These are phyloP conservation scores for Plasmodium vinckei DNA, from an alignment of 169 alveolate genomes.

Conservation along the genomic window DNA sequence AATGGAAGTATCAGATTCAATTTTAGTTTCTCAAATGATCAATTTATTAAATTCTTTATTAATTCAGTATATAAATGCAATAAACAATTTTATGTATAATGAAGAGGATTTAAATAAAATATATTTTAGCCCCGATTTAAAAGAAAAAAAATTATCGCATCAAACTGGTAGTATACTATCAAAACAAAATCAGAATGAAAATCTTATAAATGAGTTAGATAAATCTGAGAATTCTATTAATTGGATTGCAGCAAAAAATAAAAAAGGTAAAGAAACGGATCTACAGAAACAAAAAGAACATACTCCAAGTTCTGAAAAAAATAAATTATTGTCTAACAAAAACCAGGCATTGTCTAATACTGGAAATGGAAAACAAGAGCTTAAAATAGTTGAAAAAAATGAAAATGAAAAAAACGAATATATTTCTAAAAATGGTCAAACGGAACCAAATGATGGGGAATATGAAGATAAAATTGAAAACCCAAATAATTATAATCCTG, in stretches of 20 bases:
- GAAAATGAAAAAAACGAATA: neutral
- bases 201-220: neutral
- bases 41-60: conserved; percentile 90
- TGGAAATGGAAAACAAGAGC: conserved; percentile 20
- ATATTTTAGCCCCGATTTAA: conserved; percentile 16
- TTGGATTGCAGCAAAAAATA: neutral
- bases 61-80: conserved; percentile 84
- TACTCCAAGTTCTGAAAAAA: conserved; percentile 6
- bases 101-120: conserved; percentile 74
- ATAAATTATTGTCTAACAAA: conserved; percentile 11
- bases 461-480: conserved; percentile 44
- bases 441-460: conserved; percentile 3
- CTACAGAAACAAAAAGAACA: conserved; percentile 14
- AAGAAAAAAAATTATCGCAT: conserved; percentile 42
- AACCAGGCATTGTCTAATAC: conserved; percentile 3
- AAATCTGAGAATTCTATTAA: neutral
- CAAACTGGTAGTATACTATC: conserved; percentile 1
- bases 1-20: conserved; percentile 90
- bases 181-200: neutral
- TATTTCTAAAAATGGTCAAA: neutral
- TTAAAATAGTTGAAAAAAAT: neutral
- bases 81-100: conserved; percentile 79
- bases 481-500: conserved; percentile 4
- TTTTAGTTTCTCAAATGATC: conserved; percentile 86
- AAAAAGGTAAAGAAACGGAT: conserved; percentile 27